Percentiles rank a stretch among this genome's conserved stretches.
phyloP scores from a whole-genome alignment of 345 rosid genomes.

The Aquilaria yunnanensis region DNA sequence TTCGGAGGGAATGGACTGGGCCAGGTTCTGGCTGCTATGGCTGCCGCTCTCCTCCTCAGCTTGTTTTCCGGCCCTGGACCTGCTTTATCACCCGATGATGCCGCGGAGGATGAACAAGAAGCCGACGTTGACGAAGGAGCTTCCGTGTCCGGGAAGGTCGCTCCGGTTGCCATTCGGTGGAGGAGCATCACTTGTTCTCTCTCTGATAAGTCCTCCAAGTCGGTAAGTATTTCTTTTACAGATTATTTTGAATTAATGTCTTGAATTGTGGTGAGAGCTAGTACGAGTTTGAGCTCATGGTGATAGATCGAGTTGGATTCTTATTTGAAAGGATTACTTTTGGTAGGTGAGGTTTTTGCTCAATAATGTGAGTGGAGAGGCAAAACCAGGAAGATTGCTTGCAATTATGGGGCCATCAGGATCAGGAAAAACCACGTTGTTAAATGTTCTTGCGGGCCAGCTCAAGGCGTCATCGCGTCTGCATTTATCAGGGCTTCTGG shows the following conservation, averaged over 20 bases:
- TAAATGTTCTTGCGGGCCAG: conserved; percentile 90
- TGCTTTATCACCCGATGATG: conserved; percentile 49
- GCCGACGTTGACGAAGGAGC: conserved; percentile 32
- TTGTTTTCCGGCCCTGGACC: conserved; percentile 80
- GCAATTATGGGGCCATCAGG: conserved; percentile 99
- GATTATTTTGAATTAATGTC: neutral
- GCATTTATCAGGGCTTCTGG: conserved; percentile 87
- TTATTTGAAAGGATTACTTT: conserved; percentile 3
- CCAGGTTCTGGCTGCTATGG: conserved; percentile 61
- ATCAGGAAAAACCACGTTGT: conserved; percentile 95
- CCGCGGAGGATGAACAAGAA: conserved; percentile 22
- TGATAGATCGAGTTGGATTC: too few relatives aligned
- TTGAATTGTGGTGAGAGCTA: neutral
- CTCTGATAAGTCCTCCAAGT: conserved; percentile 65
- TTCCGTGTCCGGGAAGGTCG: conserved; percentile 33
- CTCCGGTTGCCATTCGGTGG: conserved; percentile 83
- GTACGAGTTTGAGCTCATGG: too few relatives aligned
- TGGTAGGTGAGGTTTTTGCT: conserved; percentile 78
- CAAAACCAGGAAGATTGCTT: conserved; percentile 84
- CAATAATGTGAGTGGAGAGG: conserved; percentile 83
- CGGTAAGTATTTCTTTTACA: conserved; percentile 34
- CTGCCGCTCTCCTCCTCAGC: conserved; percentile 72
- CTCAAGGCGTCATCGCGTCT: conserved; percentile 53
- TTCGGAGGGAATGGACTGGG: conserved; percentile 72
- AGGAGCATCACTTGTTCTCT: conserved; percentile 77